Percentiles rank a stretch among this genome's conserved stretches.
Conservation (phyloP, 768 basidiomycete species). For the Termitomyces sp. region DNA sequence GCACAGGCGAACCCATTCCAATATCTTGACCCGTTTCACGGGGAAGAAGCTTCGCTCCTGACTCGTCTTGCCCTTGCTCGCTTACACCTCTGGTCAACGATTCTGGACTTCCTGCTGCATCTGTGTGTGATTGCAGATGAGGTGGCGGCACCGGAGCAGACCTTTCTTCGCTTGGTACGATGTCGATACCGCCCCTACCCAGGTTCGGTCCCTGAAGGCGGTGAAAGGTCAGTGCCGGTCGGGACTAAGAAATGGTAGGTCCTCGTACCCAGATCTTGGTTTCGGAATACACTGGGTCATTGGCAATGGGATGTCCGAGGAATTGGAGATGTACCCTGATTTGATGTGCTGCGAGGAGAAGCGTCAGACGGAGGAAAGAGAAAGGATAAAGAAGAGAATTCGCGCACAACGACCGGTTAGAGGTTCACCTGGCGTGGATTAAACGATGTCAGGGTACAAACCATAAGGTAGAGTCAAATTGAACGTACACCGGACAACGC, state of each 20-base stretch:
- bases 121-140: constrained; percentile 35
- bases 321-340: constrained; percentile 96
- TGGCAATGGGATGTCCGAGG: constrained; percentile 89
- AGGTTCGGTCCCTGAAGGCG: constrained; percentile 54
- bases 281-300: constrained; percentile 91
- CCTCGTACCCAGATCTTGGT: constrained; percentile 62
- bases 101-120: constrained; percentile 42
- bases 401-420: constrained; percentile 87
- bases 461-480: neutral
- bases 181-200: constrained; percentile 80
- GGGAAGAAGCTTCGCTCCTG: constrained; percentile 49
- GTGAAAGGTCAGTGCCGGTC: neutral
- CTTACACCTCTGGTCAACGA: constrained; percentile 22
- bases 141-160: constrained; percentile 53
- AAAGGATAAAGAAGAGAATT: constrained; percentile 8
- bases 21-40: constrained; percentile 85
- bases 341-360: constrained; percentile 73
- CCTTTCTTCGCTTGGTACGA: constrained; percentile 61
- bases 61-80: constrained; percentile 5
- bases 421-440: constrained; percentile 57
- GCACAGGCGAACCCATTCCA: constrained; percentile 82
- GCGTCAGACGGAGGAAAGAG: neutral
- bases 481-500: constrained; percentile 75
- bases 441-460: neutral
- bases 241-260: neutral